Base-by-base conservation (phyloP, 139 green algal genomes). In the Desmodesmus armatus region DNA sequence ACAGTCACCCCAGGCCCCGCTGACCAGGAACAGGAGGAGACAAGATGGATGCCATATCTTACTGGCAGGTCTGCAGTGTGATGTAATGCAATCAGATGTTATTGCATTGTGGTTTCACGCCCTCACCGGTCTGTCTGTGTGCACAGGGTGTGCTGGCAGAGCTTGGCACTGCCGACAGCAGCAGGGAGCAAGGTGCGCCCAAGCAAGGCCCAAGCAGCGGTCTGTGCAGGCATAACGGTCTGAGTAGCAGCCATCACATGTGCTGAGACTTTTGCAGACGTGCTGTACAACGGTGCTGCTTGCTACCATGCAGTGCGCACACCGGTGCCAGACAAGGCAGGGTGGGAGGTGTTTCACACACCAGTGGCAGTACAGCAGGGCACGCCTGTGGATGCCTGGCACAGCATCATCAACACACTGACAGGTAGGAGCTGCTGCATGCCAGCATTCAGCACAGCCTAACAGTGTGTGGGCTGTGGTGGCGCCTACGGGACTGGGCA, bases 331-430 rank as follows among this genome's bases (percentile, higher is more conserved):
- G 33, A 21, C 29, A 67, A 49, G 33, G n/a, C n/a, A n/a, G n/a
- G n/a, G n/a, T n/a, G n/a, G n/a, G n/a, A n/a, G n/a, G n/a, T n/a
- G n/a, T n/a, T n/a, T n/a, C n/a, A n/a, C n/a, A n/a, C n/a, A n/a
- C 47, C 76, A 33, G 53, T 23, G 72, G 19, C 37, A 39, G 41
- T 17, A 29, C 41, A 31, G 31, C 19, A 49, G n/a, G 76, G 23
- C 23, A 82, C 76, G 2, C 76, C 76, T 41, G 55, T 82, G 7
- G 76, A 82, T 41, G 76, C 76, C 1, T 82, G 76, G 76, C 39
- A 82, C 55, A 82, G 76, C 55, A 82, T 82, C 39, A 71, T 82
- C n/a, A 60, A 53, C 7, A 82, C 53, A n/a, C 55, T 82, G 17
- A 67, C 37, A 5, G 49, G 49, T 23, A n/a, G n/a, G n/a, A n/a